A percentile compares a stretch with the other conserved stretches of the same genome.
These are phyloP conservation scores for Penicillium crustosum DNA, from an alignment of 2,329 filamentous ascomycete species.

Conservation along the genomic window DNA sequence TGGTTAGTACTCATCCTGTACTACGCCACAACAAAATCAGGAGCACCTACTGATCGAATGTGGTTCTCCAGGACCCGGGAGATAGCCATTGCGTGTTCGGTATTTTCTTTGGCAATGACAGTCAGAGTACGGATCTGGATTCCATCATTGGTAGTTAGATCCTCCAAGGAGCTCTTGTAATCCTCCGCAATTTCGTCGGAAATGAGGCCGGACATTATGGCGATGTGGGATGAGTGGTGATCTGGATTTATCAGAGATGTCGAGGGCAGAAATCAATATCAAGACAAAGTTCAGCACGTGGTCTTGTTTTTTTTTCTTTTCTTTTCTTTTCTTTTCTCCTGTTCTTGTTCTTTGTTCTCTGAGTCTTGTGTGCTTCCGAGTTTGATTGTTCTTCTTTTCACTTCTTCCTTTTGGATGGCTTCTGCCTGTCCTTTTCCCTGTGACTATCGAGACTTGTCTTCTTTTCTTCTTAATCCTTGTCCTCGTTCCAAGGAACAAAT, in stretches of 20 bases:
- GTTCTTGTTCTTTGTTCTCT: slow-evolving; percentile 11
- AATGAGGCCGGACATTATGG: slow-evolving; percentile 60
- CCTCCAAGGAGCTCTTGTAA: slow-evolving; percentile 89
- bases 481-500: slow-evolving; percentile 24
- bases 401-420: slow-evolving; percentile 22
- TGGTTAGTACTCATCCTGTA: slow-evolving; percentile 13
- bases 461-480: slow-evolving; percentile 28
- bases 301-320: slow-evolving; percentile 14
- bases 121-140: slow-evolving; percentile 97
- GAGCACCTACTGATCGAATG: slow-evolving; percentile 80
- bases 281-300: not conserved
- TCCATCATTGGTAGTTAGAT: slow-evolving; percentile 84
- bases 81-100: slow-evolving; percentile 90
- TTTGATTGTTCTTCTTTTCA: slow-evolving; percentile 13
- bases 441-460: slow-evolving; percentile 24
- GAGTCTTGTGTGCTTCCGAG: slow-evolving; percentile 11
- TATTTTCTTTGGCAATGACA: slow-evolving; percentile 95
- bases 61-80: slow-evolving; percentile 87
- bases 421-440: slow-evolving; percentile 17
- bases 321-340: slow-evolving; percentile 14
- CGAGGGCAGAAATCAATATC: slow-evolving; percentile 2
- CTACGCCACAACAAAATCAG: slow-evolving; percentile 12
- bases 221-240: slow-evolving; percentile 20
- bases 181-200: slow-evolving; percentile 91
- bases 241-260: not conserved